A percentile compares a stretch with the other conserved stretches of the same genome.
These are phyloP conservation scores for Aspergillus latus DNA, from an alignment of 2,329 filamentous ascomycete species.

Conservation along the genomic window DNA sequence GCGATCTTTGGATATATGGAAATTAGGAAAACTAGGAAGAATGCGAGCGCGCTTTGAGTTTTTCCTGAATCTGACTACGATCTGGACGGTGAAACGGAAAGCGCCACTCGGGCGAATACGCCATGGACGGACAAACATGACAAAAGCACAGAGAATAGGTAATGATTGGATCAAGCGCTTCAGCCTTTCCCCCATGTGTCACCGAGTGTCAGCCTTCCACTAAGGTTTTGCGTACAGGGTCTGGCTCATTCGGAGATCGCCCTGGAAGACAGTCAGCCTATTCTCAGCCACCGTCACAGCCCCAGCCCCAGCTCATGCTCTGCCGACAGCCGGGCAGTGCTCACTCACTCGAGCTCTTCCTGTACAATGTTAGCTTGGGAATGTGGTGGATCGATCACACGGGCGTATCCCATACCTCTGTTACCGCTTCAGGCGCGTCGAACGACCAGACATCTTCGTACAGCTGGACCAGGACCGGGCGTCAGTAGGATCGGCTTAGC, in stretches of 20 bases:
- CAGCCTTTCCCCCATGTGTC: background rate
- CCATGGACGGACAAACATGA: background rate
- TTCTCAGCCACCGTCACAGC: constrained; percentile 15
- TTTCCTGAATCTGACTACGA: background rate
- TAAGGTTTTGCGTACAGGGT: background rate
- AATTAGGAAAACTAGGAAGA: background rate
- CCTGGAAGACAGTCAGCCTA: constrained; percentile 3
- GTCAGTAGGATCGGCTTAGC: constrained; percentile 1
- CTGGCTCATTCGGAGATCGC: constrained; percentile 7
- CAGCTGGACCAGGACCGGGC: constrained; percentile 13
- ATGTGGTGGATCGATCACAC: background rate
- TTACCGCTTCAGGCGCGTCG: constrained; percentile 22
- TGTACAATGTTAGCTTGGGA: constrained; percentile 10
- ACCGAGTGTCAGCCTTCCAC: background rate
- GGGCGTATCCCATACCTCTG: constrained; percentile 13
- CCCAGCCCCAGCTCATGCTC: constrained; percentile 8
- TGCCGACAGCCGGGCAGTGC: background rate
- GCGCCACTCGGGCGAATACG: background rate
- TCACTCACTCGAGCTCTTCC: constrained; percentile 19
- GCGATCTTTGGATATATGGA: background rate
- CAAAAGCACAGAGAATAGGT: background rate
- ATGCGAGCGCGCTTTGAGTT: background rate
- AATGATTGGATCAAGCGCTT: background rate
- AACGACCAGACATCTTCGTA: constrained; percentile 22
- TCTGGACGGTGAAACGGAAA: constrained; percentile 1